Base-by-base conservation (phyloP, 2,329 filamentous ascomycete species). In the Teratosphaeria viscida region DNA sequence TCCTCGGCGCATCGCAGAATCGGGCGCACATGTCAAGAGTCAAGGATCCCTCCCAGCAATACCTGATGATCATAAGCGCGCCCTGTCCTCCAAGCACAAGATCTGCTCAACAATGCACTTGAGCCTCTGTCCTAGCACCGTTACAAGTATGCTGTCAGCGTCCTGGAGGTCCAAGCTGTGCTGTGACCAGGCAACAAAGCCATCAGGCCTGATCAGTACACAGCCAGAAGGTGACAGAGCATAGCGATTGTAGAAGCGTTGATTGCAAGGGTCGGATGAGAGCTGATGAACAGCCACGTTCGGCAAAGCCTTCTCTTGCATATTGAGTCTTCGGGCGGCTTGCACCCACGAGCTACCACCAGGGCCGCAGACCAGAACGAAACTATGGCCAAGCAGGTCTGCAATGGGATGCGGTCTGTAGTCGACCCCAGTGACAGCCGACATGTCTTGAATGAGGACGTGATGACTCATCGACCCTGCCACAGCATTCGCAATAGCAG, bases 391-490 rank as follows among this genome's bases (percentile, higher is more conserved):
- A 11, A 62, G 56, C 29, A 62, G 52, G 37, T 62, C 60, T 16
- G 60, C 58, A 19, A 62, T 49, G 7, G 60, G 60, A 52, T 52
- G 32, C 35, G 59, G 55, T 57, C 52, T 32, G 47, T 32, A 12
- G 27, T 56, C 35, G 37, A 49, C 32, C 14, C 58, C 56, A 27
- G 29, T 34, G 4, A 56, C 56, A 54, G 53, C 52, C 5, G 58
- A 34, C 49, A 58, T 23, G 7, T 23, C 43, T 23, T 49, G 43
- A n/a, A 49, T 11, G 43, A 49, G 43, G 19, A 62, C 58, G 53
- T 62, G 60, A 52, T 60, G 60, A 19, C 58, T 55, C 57, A 62
- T 58, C 32, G 58, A 60, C 35, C 60, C 60, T 43, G 58, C 52
- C 39, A 53, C 54, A n/a, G 55, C 60, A 35, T 58, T 58, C 34